phyloP scores from a whole-genome alignment of 2,329 filamentous ascomycete genomes.

The Diplodia scrobiculata region DNA sequence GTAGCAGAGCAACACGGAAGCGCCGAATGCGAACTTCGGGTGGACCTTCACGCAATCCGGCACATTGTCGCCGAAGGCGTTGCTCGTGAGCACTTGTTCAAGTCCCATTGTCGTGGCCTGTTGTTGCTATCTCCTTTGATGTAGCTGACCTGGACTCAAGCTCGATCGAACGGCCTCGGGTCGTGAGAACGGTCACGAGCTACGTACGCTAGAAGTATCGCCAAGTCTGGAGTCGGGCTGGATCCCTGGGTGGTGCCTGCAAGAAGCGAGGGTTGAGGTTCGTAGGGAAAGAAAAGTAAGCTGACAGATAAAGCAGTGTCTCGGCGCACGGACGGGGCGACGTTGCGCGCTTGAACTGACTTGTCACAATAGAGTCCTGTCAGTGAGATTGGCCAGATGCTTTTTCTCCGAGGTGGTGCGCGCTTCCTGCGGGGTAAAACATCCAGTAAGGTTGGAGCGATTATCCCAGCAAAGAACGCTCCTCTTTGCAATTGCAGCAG shows the following conservation, averaged over 20 bases:
- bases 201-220: background rate
- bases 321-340: background rate
- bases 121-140: background rate
- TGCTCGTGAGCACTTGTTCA: background rate
- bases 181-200: background rate
- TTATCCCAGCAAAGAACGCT: background rate
- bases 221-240: background rate
- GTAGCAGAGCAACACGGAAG: constrained; percentile 36
- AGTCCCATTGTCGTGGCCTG: background rate
- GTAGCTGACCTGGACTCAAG: background rate
- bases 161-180: background rate
- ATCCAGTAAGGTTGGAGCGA: background rate
- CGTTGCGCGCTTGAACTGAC: background rate
- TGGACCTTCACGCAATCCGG: background rate
- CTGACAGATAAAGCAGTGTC: background rate
- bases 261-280: background rate
- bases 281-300: no score
- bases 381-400: background rate
- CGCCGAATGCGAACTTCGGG: constrained; percentile 5
- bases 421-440: background rate
- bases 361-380: background rate
- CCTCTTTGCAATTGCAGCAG: no score
- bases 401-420: background rate
- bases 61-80: background rate
- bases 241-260: background rate